A percentile compares a stretch with the other conserved stretches of the same genome.
Conservation (phyloP, 2,329 filamentous ascomycete species). For the Sporothrix pallida region DNA sequence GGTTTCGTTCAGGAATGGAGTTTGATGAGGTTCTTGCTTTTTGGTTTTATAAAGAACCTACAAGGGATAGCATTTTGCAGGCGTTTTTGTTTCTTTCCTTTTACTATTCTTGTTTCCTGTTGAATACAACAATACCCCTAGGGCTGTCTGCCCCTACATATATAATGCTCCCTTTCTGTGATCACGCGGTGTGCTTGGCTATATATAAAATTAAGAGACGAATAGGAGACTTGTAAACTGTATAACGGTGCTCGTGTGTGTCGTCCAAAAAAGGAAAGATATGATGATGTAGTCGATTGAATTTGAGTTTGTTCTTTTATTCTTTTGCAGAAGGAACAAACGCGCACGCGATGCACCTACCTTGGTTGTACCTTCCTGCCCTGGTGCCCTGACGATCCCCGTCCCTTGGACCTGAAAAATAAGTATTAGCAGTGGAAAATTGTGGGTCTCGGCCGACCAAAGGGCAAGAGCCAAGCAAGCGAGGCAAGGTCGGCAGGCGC, state of each 20-base stretch:
- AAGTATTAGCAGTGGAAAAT: too few relatives aligned
- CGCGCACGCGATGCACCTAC: background rate
- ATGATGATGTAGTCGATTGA: background rate
- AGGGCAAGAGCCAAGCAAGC: background rate
- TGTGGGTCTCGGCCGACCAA: background rate
- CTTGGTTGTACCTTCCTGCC: background rate
- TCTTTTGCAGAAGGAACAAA: background rate
- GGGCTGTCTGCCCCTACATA: background rate
- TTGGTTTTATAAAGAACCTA: slow-evolving; percentile 1
- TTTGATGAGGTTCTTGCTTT: slow-evolving; percentile 34
- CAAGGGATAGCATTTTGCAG: slow-evolving; percentile 18
- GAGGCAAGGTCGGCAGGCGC: background rate
- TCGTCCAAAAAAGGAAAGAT: background rate
- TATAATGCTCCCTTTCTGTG: background rate
- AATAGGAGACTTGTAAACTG: too few relatives aligned
- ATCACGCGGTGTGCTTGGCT: background rate
- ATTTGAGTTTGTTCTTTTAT: background rate
- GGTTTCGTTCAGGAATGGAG: slow-evolving; percentile 40
- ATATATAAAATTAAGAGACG: too few relatives aligned
- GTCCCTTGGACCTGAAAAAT: slow-evolving; percentile 29
- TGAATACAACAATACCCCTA: slow-evolving; percentile 24
- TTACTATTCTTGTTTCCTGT: background rate
- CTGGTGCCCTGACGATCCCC: slow-evolving; percentile 28
- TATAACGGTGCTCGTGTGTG: background rate
- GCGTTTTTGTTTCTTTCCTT: slow-evolving; percentile 21